phyloP scores from a whole-genome alignment of 768 basidiomycete genomes.

The Amanita muscaria region DNA sequence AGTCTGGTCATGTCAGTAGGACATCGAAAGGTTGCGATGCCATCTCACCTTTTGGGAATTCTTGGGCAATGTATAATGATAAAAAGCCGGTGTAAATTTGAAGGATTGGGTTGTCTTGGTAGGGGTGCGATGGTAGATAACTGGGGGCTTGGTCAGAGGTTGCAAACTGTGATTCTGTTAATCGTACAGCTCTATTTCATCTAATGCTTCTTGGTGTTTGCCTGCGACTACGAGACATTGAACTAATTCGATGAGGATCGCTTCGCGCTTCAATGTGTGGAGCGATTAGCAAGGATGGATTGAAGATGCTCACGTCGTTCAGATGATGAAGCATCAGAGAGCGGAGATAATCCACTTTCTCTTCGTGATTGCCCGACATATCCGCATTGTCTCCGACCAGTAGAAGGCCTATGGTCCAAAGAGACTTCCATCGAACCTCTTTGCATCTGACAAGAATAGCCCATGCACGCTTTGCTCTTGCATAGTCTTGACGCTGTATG shows the following conservation, averaged over 20 bases:
- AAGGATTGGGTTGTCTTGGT: constrained; percentile 69
- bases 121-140: constrained; percentile 83
- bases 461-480: constrained; percentile 64
- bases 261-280: constrained; percentile 46
- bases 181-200: constrained; percentile 78
- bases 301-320: constrained; percentile 43
- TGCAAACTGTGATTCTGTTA: background rate
- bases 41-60: constrained; percentile 6
- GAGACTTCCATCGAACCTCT: constrained; percentile 63
- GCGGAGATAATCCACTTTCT: constrained; percentile 51
- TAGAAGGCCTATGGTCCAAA: constrained; percentile 63
- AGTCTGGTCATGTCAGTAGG: background rate
- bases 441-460: constrained; percentile 66
- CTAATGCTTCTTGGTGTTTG: constrained; percentile 61
- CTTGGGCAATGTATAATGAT: constrained; percentile 53
- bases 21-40: background rate
- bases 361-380: constrained; percentile 20
- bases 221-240: constrained; percentile 53
- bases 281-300: background rate
- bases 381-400: constrained; percentile 34
- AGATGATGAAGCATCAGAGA: constrained; percentile 64
- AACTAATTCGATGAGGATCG: constrained; percentile 67
- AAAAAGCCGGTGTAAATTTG: constrained; percentile 81
- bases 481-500: constrained; percentile 56
- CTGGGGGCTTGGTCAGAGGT: constrained; percentile 28